Percentiles rank a stretch among this genome's conserved stretches.
These are phyloP conservation scores for Opeltia flavorubescens DNA, from an alignment of 495 filamentous ascomycete genomes.

Conservation along the genomic window DNA sequence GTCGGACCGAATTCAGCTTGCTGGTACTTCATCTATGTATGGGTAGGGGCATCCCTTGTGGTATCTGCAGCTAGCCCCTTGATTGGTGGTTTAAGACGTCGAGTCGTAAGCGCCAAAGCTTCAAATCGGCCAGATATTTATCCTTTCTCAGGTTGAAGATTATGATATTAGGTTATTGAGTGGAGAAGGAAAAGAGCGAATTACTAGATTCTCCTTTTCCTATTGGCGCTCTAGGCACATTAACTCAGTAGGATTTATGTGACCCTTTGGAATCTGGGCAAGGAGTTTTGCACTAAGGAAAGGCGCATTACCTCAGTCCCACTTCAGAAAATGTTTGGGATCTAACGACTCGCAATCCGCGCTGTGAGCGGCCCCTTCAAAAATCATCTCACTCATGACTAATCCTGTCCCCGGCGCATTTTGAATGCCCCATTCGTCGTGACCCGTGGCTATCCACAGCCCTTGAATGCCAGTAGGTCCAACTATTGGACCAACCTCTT, in stretches of 20 bases:
- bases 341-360: conserved; percentile 6
- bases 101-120: no score
- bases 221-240: no score
- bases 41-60: background rate
- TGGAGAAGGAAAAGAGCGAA: no score
- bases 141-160: no score
- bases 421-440: conserved; percentile 11
- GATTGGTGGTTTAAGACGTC: no score
- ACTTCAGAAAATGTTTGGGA: conserved; percentile 1
- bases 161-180: no score
- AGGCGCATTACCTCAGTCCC: background rate
- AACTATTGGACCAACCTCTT: conserved; percentile 8
- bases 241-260: no score
- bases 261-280: background rate
- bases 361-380: conserved; percentile 6
- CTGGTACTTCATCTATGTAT: background rate
- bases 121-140: no score
- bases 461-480: conserved; percentile 5
- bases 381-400: conserved; percentile 10
- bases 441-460: conserved; percentile 7
- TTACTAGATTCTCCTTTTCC: no score
- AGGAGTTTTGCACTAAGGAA: background rate
- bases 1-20: background rate
- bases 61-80: background rate
- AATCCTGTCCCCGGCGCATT: conserved; percentile 4